These are phyloP conservation scores for Westerdykella aurantiaca DNA, from an alignment of 2,329 filamentous ascomycete genomes.

Conservation along the genomic window DNA sequence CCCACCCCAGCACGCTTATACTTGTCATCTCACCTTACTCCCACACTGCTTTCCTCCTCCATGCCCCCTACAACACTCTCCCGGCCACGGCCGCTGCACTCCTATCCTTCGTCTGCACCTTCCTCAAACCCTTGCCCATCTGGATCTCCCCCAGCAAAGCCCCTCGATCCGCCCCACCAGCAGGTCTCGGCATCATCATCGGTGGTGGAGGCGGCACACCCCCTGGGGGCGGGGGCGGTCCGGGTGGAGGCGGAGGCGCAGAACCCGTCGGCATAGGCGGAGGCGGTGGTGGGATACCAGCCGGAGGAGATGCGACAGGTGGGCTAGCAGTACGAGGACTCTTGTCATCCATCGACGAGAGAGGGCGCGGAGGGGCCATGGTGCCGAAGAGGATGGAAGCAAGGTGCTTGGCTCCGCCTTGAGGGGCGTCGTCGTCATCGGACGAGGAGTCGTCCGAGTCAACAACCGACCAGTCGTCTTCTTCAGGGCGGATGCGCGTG, in stretches of 20 bases:
- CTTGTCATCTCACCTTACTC: no score
- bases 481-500: conserved; percentile 53
- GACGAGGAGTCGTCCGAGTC: conserved; percentile 67
- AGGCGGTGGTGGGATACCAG: conserved; percentile 48
- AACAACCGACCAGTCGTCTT: conserved; percentile 76
- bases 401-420: conserved; percentile 82
- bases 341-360: conserved; percentile 76
- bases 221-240: conserved; percentile 42
- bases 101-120: conserved; percentile 84
- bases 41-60: no score
- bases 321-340: conserved; percentile 41
- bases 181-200: conserved; percentile 40
- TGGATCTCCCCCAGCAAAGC: conserved; percentile 79
- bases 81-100: conserved; percentile 68
- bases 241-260: conserved; percentile 44
- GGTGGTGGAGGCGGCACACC: conserved; percentile 33
- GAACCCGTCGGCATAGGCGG: conserved; percentile 43
- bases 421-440: conserved; percentile 69
- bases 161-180: conserved; percentile 38
- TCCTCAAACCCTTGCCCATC: conserved; percentile 70
- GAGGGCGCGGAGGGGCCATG: conserved; percentile 85
- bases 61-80: conserved; percentile 50
- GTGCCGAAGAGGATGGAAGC: conserved; percentile 94
- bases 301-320: conserved; percentile 37
- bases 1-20: no score